Conservation (phyloP, 2,329 filamentous ascomycete species). For the Microascus cirrosus region DNA sequence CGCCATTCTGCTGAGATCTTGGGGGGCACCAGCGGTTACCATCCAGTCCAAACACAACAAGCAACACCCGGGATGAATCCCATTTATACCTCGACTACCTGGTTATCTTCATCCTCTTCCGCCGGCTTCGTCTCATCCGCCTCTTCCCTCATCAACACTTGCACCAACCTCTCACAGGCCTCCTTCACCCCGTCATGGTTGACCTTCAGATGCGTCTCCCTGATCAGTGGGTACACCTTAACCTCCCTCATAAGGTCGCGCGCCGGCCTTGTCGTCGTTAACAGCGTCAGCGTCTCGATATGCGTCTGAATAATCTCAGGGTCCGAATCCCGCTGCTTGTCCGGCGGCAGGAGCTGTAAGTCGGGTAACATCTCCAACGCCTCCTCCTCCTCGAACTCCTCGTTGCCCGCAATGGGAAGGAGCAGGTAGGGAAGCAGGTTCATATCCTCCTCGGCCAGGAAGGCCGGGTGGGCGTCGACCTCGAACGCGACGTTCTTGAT, state of each 20-base stretch:
- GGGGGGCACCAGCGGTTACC: background rate
- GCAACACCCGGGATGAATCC: background rate
- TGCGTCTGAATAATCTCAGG: conserved; percentile 71
- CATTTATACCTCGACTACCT: conserved; percentile 40
- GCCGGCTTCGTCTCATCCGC: conserved; percentile 36
- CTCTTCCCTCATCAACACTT: conserved; percentile 77
- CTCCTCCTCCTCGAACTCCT: conserved; percentile 84
- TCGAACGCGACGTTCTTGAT: conserved; percentile 94
- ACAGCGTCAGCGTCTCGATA: conserved; percentile 73
- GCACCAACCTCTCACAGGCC: conserved; percentile 79
- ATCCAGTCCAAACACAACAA: background rate
- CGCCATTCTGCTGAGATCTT: background rate
- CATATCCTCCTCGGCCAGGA: conserved; percentile 61
- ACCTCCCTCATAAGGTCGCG: conserved; percentile 63
- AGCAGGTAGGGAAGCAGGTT: conserved; percentile 83
- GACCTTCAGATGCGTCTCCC: conserved; percentile 72
- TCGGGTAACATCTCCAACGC: conserved; percentile 79
- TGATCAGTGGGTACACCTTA: conserved; percentile 79
- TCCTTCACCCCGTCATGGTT: conserved; percentile 73
- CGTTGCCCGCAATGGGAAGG: conserved; percentile 75
- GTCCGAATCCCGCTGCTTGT: conserved; percentile 78
- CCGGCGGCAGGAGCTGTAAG: conserved; percentile 76
- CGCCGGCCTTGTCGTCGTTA: conserved; percentile 68
- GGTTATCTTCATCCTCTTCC: conserved; percentile 41
- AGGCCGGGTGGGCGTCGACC: conserved; percentile 55